Conservation (phyloP, 2,329 filamentous ascomycete species). For the Tolypocladium guangdongense region DNA sequence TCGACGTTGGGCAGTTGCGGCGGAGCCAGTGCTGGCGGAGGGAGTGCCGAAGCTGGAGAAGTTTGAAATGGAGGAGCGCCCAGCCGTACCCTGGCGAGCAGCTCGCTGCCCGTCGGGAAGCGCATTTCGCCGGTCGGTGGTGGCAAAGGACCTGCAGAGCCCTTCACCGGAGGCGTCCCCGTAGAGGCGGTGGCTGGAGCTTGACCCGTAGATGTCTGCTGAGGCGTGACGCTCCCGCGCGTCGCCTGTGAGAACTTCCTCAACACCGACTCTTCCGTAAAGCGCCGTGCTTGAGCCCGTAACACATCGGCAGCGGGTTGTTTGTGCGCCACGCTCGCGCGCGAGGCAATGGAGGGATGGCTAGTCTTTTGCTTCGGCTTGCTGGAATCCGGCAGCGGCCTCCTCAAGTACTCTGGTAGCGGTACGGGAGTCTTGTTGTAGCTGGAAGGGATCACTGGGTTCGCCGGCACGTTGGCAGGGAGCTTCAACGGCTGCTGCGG, state of each 20-base stretch:
- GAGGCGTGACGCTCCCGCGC: not conserved
- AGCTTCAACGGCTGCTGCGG: not conserved
- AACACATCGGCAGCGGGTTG: not conserved
- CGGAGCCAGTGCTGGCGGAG: not conserved
- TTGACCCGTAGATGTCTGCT: not conserved
- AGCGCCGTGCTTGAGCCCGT: conserved; percentile 7
- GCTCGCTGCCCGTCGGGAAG: not conserved
- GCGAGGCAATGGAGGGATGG: not conserved
- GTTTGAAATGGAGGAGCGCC: not conserved
- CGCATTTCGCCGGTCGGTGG: not conserved
- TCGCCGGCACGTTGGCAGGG: not conserved
- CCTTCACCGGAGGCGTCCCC: not conserved
- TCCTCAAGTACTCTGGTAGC: conserved; percentile 1
- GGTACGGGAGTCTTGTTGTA: conserved; percentile 3
- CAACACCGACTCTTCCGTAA: conserved; percentile 10
- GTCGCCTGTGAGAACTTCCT: conserved; percentile 4
- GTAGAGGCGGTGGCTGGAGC: not conserved
- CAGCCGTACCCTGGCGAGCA: not conserved
- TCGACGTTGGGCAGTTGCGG: not conserved
- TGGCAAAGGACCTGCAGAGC: not conserved
- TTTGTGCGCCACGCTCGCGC: not conserved
- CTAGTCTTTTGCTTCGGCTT: not conserved
- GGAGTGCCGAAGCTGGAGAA: too few relatives aligned
- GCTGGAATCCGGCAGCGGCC: too few relatives aligned
- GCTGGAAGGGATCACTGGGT: not conserved